Evolutionary conservation across 345 rosid genomes (phyloP), one percentile per base, ranked within the genome.

Genomic region (Eucalyptus regnans): DNA sequence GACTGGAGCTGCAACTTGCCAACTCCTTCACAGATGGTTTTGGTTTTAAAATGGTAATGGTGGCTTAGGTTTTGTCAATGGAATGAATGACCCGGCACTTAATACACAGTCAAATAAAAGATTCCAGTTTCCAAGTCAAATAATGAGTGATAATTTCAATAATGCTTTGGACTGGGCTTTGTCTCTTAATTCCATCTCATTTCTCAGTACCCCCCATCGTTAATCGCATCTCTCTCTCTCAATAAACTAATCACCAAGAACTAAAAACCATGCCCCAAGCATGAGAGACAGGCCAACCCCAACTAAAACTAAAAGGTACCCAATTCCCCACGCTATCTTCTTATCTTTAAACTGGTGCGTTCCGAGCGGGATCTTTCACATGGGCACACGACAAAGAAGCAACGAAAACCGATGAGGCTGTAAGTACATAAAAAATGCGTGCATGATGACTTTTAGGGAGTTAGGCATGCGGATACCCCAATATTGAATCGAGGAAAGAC

Each of bases 301-400:
- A 51, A 27, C 27, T 12, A 86, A 50, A 51, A 29, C 27, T 12
- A 86, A 50, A 31, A 29, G 2, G 87, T 50, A 86, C 84, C 56
- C 87, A 50, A 41, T 89, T 91, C 89, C 88, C 94, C 89, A 91
- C 48, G 9, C 27, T 20, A 76, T 41, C 83, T 41, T 76, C 84
- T 76, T 76, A 76, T 76, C 48, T 41, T 41, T 48, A 41, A 41
- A 76, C 84, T 11, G 41, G 81, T 88, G 84, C 76, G 90, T 25
- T 91, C 89, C 79, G 89, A 88, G 62, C 66, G 31, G 68, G 81
- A 88, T 88, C 89, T 86, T 31, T 90, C 94, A 94, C 95, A 91
- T 93, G 94, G 92, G 89, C 56, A 90, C 49, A 56, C 89, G 91
- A 92, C 86, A 87, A 44, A 80, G 92, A 90, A 85, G 56, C 20